Percentiles rank a stretch among this genome's conserved stretches.
These are phyloP conservation scores for Candida khao-thaluensis DNA, from an alignment of 805 yeast species.

Conservation along the genomic window DNA sequence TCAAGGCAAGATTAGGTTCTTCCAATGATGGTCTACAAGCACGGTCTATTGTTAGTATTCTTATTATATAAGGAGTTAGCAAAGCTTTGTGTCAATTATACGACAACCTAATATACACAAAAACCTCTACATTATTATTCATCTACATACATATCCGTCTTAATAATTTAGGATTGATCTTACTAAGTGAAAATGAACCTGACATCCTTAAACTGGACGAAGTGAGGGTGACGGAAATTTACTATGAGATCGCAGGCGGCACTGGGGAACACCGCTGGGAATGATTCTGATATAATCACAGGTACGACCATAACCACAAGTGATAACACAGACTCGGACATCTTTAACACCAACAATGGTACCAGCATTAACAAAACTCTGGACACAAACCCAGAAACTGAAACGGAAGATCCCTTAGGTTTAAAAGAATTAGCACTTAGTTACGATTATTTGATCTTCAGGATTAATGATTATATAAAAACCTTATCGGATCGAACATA, in stretches of 20 bases:
- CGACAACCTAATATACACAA: too few species aligned
- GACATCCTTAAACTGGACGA: constrained; percentile 11
- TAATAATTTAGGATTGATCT: constrained; percentile 46
- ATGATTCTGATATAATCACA: too few species aligned
- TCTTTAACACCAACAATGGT: too few species aligned
- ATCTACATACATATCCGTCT: constrained; percentile 45
- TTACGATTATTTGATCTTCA: constrained; percentile 64
- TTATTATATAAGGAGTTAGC: not conserved
- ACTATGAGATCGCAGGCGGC: too few species aligned
- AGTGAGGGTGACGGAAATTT: constrained; percentile 4
- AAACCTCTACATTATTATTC: too few species aligned
- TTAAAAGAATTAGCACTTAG: constrained; percentile 57
- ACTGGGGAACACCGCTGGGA: too few species aligned
- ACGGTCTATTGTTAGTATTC: constrained; percentile 46
- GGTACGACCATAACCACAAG: not conserved
- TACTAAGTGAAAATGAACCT: constrained; percentile 39
- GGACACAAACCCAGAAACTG: too few species aligned
- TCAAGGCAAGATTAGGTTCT: constrained; percentile 87
- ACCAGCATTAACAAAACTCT: too few species aligned
- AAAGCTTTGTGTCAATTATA: too few species aligned
- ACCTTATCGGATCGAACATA: constrained; percentile 43
- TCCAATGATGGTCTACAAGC: constrained; percentile 81
- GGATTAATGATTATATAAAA: constrained; percentile 56
- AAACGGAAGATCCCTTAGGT: constrained; percentile 57
- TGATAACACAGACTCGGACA: not conserved